Conservation (phyloP, 1,139 yeast species). For the Lodderomyces beijingensis region DNA sequence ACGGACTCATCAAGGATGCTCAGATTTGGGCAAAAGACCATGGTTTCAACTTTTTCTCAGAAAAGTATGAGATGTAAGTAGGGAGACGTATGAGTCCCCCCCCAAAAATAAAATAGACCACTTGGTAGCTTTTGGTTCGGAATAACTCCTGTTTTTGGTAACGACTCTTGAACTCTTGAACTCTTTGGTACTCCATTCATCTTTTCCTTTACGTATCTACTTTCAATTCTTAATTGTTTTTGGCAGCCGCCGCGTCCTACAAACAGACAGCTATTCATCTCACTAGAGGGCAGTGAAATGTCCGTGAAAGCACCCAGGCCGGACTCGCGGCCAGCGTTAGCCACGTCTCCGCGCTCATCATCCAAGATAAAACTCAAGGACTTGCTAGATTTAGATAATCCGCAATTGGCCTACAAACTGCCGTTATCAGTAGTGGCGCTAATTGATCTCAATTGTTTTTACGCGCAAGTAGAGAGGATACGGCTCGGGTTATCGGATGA, state of each 20-base stretch:
- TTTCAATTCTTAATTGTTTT: too few relatives aligned
- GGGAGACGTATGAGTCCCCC: too few relatives aligned
- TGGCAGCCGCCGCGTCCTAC: too few relatives aligned
- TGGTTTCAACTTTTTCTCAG: constrained; percentile 41
- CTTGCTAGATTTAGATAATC: constrained; percentile 44
- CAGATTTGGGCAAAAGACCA: constrained; percentile 35
- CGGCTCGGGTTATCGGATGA: constrained; percentile 59
- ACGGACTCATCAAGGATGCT: constrained; percentile 46
- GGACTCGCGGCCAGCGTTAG: constrained; percentile 1
- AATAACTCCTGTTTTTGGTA: too few relatives aligned
- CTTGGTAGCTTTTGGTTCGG: too few relatives aligned
- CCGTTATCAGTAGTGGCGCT: constrained; percentile 82
- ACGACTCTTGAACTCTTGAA: too few relatives aligned
- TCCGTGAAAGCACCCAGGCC: constrained; percentile 8
- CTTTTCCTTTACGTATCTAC: too few relatives aligned
- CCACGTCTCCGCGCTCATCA: constrained; percentile 5
- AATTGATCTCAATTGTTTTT: constrained; percentile 89
- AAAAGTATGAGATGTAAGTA: constrained; percentile 36
- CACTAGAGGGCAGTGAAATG: constrained; percentile 5
- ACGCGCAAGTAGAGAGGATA: constrained; percentile 89
- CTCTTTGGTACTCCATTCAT: too few relatives aligned
- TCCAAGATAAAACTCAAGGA: constrained; percentile 43
- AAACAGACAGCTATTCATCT: too few relatives aligned
- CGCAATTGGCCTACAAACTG: constrained; percentile 46
- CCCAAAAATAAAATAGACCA: too few relatives aligned